Conservation (phyloP, 1,139 yeast genomes). For the Yamadazyma triangularis region DNA sequence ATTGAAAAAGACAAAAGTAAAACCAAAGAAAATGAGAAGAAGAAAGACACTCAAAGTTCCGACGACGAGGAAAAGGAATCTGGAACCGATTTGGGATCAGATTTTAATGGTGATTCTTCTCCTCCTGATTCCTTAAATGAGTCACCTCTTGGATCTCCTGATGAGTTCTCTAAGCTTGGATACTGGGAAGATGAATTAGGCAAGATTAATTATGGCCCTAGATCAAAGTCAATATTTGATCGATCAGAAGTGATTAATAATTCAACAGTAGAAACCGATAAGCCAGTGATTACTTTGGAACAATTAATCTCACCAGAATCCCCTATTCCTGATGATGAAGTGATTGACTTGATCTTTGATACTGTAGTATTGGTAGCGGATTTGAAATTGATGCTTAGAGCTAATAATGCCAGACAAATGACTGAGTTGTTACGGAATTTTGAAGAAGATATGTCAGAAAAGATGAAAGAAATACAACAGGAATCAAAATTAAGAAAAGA, state of each 20-base stretch:
- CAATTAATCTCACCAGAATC: constrained; percentile 50
- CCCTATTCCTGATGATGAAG: constrained; percentile 48
- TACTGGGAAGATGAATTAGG: constrained; percentile 24
- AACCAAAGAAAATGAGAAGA: not conserved
- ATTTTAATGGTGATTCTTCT: constrained; percentile 6
- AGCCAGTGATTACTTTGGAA: constrained; percentile 38
- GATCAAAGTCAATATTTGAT: constrained; percentile 37
- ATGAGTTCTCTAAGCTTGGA: constrained; percentile 15
- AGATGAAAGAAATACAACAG: constrained; percentile 12
- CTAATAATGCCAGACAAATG: constrained; percentile 59
- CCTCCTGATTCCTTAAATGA: constrained; percentile 20
- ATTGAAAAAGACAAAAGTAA: not conserved
- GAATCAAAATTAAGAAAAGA: too few relatives aligned
- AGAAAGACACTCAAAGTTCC: not conserved
- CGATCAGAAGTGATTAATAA: constrained; percentile 16
- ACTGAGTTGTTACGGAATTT: constrained; percentile 38
- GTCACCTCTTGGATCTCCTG: constrained; percentile 1
- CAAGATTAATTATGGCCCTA: constrained; percentile 22
- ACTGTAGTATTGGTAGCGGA: constrained; percentile 58
- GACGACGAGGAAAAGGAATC: not conserved
- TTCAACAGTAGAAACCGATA: constrained; percentile 7
- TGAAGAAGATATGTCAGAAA: constrained; percentile 23
- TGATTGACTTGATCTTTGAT: constrained; percentile 57
- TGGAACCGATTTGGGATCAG: constrained; percentile 5
- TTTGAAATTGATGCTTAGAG: constrained; percentile 57